Base-by-base conservation (phyloP, 176 grass and related monocot genomes). In the Musa schizocarpa region DNA sequence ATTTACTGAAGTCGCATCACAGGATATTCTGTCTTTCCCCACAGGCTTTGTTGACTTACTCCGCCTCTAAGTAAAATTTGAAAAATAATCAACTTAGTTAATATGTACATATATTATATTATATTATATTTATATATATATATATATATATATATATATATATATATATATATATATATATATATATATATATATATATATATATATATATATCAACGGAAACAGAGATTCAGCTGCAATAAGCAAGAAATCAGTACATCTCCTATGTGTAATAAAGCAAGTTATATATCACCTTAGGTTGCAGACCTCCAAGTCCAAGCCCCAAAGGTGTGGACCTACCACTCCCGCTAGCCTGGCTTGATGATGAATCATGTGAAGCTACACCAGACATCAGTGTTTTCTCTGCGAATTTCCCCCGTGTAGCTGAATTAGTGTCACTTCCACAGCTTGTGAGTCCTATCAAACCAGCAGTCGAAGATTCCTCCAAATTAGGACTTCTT, bases 221-320 rank as follows among this genome's bases (percentile, higher is more conserved):
- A 43, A 6, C 34, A 43, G 34, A 43, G 34, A 43, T 43, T 43
- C 34, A 43, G 34, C 34, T 6, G 34, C 5, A 4, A 43, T 43
- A 43, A 43, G 34, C 34, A 43, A 43, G 34, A 43, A 43, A 43
- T 3, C 34, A 43, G 34, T 43, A 43, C 4, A 43, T 43, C 3
- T 43, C 34, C 34, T 43, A 43, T 43, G 34, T 43, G 34, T 43
- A 6, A 5, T 43, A 43, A 43, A 43, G 34, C 4, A 0, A 43
- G 34, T 43, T 43, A 43, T 6, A 43, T 75, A 63, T 76, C 87
- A 93, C 94, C 86, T 93, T 93, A 23, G 90, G 84, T 71, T 89
- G 83, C 80, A 98, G 83, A 50, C 94, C 90, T 73, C 87, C 94
- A 14, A 83, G 78, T 76, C 94, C 94, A 72, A 93, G 85, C 67